Percentiles rank a stretch among this genome's conserved stretches.
Conservation (phyloP, 148 eudicot genomes). For the Persicaria maculosa region DNA sequence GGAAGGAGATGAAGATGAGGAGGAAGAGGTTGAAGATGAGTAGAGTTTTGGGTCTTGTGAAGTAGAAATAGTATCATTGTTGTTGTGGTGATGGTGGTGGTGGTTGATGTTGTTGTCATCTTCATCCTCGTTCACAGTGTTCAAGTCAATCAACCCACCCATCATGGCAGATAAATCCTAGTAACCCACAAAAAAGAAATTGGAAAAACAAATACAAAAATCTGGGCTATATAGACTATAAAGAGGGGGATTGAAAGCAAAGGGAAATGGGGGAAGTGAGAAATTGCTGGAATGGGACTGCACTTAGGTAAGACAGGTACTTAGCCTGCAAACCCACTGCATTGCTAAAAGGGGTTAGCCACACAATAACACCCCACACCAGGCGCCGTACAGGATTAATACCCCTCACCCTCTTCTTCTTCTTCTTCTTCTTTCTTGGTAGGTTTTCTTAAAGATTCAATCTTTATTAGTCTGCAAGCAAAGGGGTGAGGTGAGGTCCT, state of each 20-base stretch:
- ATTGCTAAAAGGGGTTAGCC: conserved; percentile 28
- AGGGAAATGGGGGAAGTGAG: conserved; percentile 22
- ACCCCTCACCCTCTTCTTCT: background rate
- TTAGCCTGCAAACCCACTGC: conserved; percentile 36
- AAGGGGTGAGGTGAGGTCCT: background rate
- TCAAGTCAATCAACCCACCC: conserved; percentile 80
- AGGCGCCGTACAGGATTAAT: conserved; percentile 3
- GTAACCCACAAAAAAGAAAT: conserved; percentile 9
- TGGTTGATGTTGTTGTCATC: conserved; percentile 13
- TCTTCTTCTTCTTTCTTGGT: conserved; percentile 10
- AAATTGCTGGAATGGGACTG: conserved; percentile 36
- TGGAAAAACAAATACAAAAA: background rate
- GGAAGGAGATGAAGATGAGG: conserved; percentile 26
- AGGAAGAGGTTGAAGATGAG: background rate
- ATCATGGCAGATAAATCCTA: conserved; percentile 25
- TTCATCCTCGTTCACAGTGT: conserved; percentile 58
- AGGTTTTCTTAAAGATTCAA: background rate
- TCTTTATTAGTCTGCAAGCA: background rate
- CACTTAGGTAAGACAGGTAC: conserved; percentile 46
- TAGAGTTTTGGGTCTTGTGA: background rate
- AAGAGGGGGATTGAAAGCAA: conserved; percentile 1
- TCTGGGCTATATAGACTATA: conserved; percentile 10
- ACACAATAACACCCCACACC: background rate
- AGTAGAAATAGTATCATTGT: conserved; percentile 3
- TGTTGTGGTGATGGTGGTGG: background rate